Evolutionary conservation across 306 rosid species (phyloP), one percentile per base, ranked within the genome.

Genomic region (Dryas drummondii): DNA sequence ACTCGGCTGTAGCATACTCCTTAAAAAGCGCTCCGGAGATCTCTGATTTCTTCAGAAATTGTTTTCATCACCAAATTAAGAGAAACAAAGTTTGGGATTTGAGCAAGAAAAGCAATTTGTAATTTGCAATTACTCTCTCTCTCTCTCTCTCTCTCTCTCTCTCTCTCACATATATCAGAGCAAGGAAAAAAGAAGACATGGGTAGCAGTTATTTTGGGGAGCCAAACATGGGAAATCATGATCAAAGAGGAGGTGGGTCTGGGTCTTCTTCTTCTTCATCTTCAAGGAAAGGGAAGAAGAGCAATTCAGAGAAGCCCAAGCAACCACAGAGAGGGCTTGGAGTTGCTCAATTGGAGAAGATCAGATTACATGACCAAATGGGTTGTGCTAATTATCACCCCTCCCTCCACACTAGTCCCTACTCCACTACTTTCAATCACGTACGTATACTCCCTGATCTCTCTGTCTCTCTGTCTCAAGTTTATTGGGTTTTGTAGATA

Each of bases 241-340:
- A 41, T 52, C 84, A 77, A 66, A 80, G 92, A 68, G 82, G 72
- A 8, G 80, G 88, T 71, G 91, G 92, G 9, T 47, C 49, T 1
- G 68, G 68, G 1, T 77, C 82, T 49, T 86, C 88, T 56, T 79
- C 90, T 10, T 80, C 91, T 9, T 77, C 87, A 1, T 81, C 90
- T 0, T 78, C 96, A 73, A 87, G 93, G 72, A 96, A 91, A 84
- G 88, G 96, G 65, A 84, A 88, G 94, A 96, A 88, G 81, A 81
- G 82, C 73, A 87, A 79, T 77, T 86, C 96, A 17, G 98, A 92
- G 11, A 96, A 96, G 80, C 98, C 99, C 37, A 96, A 93, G 75
- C 99, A 89, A 79, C 99, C 99, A 1, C 99, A 96, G 82, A 90
- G 99, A 89, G 99, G 99, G 52, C 86, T 96, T 66, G 99, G 99